A percentile compares a stretch with the other conserved stretches of the same genome.
Conservation (phyloP, 352 stramenopile species). For the Globisporangium paroecandrum region DNA sequence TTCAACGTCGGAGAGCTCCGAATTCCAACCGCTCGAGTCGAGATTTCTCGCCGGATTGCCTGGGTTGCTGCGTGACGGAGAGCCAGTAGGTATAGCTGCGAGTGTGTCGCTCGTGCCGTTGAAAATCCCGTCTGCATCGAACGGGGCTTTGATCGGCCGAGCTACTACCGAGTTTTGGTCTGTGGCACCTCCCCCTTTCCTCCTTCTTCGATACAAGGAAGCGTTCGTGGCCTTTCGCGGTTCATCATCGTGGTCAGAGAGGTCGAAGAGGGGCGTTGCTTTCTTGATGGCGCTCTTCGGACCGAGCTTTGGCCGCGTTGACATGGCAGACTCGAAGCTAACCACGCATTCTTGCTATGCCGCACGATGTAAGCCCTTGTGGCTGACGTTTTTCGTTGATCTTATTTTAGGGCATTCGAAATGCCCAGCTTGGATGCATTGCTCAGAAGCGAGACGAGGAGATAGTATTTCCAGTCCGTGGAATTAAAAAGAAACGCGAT, state of each 20-base stretch:
- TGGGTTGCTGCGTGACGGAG: neutral
- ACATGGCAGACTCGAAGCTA: neutral
- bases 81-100: neutral
- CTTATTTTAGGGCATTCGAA: constrained; percentile 1
- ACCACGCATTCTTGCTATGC: neutral
- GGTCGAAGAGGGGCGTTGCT: constrained; percentile 36
- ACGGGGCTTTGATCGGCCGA: neutral
- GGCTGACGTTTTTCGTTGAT: neutral
- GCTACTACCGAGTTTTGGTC: neutral
- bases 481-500: neutral
- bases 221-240: neutral
- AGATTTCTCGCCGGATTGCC: neutral
- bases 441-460: neutral
- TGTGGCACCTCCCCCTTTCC: constrained; percentile 2
- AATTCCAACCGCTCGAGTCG: constrained; percentile 6
- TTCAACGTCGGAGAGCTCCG: constrained; percentile 10
- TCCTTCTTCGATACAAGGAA: constrained; percentile 20
- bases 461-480: neutral
- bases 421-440: neutral
- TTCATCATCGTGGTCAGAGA: constrained; percentile 18
- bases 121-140: constrained; percentile 16
- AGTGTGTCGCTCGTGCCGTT: neutral
- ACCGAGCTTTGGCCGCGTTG: constrained; percentile 19
- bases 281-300: constrained; percentile 25
- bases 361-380: neutral